Percentiles rank a stretch among this genome's conserved stretches.
phyloP scores from a whole-genome alignment of 1,139 yeast species.

The Candida neerlandica region DNA sequence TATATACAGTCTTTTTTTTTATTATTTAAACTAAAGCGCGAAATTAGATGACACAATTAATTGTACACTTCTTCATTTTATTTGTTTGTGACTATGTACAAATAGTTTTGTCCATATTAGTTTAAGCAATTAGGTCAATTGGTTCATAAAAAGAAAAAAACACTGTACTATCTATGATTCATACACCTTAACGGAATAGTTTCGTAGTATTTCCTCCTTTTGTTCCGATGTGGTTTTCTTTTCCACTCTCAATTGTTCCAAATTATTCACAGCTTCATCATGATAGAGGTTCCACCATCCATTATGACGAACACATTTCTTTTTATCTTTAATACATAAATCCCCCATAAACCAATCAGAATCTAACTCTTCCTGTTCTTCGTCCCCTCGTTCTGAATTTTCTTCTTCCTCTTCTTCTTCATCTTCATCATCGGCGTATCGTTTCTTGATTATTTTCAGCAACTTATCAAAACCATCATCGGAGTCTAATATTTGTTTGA shows the following conservation, averaged over 20 bases:
- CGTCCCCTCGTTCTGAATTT: slow-evolving; percentile 13
- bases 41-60: too few relatives aligned
- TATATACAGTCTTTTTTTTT: too few relatives aligned
- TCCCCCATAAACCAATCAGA: slow-evolving; percentile 23
- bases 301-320: slow-evolving; percentile 65
- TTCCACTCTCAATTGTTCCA: slow-evolving; percentile 27
- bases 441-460: slow-evolving; percentile 2
- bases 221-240: slow-evolving; percentile 26
- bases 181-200: slow-evolving; percentile 39
- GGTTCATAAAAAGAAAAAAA: too few relatives aligned
- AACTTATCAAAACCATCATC: slow-evolving; percentile 20
- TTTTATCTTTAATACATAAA: slow-evolving; percentile 62
- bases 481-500: slow-evolving; percentile 19
- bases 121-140: too few relatives aligned
- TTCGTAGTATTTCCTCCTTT: slow-evolving; percentile 27
- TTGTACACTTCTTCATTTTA: too few relatives aligned
- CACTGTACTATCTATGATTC: slow-evolving; percentile 23
- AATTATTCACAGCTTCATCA: slow-evolving; percentile 44
- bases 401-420: slow-evolving; percentile 15
- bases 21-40: too few relatives aligned
- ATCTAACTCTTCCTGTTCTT: slow-evolving; percentile 19
- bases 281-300: slow-evolving; percentile 64
- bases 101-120: too few relatives aligned
- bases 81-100: too few relatives aligned
- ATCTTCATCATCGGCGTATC: slow-evolving; percentile 4